Base-by-base conservation (phyloP, 495 filamentous ascomycete genomes). In the Tuber calosporum region DNA sequence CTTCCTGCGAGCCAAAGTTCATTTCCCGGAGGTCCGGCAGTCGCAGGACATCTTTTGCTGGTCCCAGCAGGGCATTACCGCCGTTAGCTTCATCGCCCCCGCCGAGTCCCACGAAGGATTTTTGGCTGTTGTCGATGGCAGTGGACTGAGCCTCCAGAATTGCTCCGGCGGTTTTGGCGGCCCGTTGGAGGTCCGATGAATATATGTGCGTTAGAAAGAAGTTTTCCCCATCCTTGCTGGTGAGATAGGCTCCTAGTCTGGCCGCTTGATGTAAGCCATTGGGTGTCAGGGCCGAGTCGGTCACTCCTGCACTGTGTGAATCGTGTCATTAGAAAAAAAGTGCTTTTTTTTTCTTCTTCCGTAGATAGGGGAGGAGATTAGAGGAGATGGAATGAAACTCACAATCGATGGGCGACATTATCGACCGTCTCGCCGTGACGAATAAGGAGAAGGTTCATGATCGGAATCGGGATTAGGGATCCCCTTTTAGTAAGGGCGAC, bases 361-460 rank as follows among this genome's bases (percentile, higher is more conserved):
- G 67, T 62, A 42, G 58, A 68, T 70, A 41, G 30, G 22, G 62
- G 68, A 26, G 19, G n/a, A 34, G n/a, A 62, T 34, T 34, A 30
- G 26, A 42, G 66, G 39, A 53, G 41, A 69, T 66, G 37, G 48
- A 72, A 72, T 62, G 40, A 39, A 68, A 69, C 89, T 75, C 86
- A 94, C 92, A 90, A 93, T 71, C 89, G 79, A 69, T 88, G 86
- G 43, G 89, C 90, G 71, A 95, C 89, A 83, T 96, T 97, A 82
- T 95, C 90, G 66, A 94, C 89, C 5, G 93, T 94, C 82, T 97
- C 93, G 73, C 90, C 93, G 84, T 97, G 93, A 69, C 93, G 88
- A 74, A 95, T 89, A 68, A 97, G 87, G 80, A 92, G 87, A 67
- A 97, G 83, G 81, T 85, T 88, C 91, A 95, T 90, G 70, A 70